Conservation (phyloP, 352 stramenopile species). For the Plasmopara halstedii region DNA sequence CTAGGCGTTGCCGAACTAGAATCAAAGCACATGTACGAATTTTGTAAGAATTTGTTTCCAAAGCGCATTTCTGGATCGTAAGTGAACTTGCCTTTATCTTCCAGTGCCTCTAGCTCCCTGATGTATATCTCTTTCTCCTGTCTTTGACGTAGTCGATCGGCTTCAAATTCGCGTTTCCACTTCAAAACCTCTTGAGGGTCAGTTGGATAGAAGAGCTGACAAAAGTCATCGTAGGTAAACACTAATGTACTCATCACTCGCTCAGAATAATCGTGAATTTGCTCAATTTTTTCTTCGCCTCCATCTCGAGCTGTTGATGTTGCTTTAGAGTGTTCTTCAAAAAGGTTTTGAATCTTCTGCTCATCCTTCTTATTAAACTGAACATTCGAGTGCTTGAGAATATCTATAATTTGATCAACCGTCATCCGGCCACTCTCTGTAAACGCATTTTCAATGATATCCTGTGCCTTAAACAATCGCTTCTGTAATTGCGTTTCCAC, state of each 20-base stretch:
- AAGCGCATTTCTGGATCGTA: too few species aligned
- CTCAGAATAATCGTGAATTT: slow-evolving; percentile 6
- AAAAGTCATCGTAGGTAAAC: slow-evolving; percentile 59
- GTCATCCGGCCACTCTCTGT: slow-evolving; percentile 58
- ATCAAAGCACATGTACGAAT: not conserved
- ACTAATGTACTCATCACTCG: slow-evolving; percentile 11
- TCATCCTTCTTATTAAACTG: slow-evolving; percentile 50
- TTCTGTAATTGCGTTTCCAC: slow-evolving; percentile 62
- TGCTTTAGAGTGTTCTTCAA: slow-evolving; percentile 36
- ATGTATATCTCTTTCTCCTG: slow-evolving; percentile 72
- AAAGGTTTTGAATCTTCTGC: slow-evolving; percentile 46
- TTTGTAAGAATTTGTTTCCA: too few species aligned
- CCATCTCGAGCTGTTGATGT: slow-evolving; percentile 9
- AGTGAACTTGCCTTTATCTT: slow-evolving; percentile 47
- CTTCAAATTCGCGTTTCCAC: slow-evolving; percentile 71
- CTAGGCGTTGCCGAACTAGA: slow-evolving; percentile 57
- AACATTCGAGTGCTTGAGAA: slow-evolving; percentile 59
- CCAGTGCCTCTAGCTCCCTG: slow-evolving; percentile 48
- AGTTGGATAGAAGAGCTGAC: slow-evolving; percentile 52
- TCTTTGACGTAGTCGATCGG: slow-evolving; percentile 36
- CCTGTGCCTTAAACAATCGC: slow-evolving; percentile 57
- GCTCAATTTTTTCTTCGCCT: not conserved
- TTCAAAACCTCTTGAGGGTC: slow-evolving; percentile 34
- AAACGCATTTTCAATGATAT: slow-evolving; percentile 67
- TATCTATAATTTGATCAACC: slow-evolving; percentile 56